These are phyloP conservation scores for Pleoardoris graminearum DNA, from an alignment of 2,329 filamentous ascomycete species.

Conservation along the genomic window DNA sequence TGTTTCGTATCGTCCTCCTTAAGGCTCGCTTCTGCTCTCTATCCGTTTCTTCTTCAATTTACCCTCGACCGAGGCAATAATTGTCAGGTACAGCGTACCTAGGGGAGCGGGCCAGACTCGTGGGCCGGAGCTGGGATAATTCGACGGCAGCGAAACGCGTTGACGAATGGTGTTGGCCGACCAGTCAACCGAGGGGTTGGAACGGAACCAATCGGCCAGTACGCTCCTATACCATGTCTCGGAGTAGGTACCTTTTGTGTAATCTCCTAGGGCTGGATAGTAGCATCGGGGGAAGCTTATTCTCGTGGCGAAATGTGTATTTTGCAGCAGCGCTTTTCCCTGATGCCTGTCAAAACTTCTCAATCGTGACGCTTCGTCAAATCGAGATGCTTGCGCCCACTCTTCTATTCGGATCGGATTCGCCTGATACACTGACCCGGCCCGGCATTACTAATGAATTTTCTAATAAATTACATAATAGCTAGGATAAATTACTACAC, in stretches of 20 bases:
- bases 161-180: constrained; percentile 29
- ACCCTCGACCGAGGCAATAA: constrained; percentile 21
- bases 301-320: constrained; percentile 4
- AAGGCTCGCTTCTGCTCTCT: constrained; percentile 20
- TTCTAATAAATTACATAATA: too few species aligned
- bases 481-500: too few species aligned
- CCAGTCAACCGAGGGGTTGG: constrained; percentile 34
- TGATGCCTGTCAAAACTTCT: too few species aligned
- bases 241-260: constrained; percentile 20
- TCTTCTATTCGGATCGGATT: too few species aligned
- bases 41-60: constrained; percentile 16
- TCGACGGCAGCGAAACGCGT: constrained; percentile 21
- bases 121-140: constrained; percentile 26
- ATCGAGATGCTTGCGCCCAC: too few species aligned
- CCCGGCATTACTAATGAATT: too few species aligned
- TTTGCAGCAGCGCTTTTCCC: too few species aligned
- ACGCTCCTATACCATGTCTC: constrained; percentile 19
- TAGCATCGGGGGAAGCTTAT: not conserved
- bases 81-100: constrained; percentile 20
- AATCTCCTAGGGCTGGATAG: not conserved
- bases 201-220: constrained; percentile 22
- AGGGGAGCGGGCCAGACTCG: constrained; percentile 14
- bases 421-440: too few species aligned
- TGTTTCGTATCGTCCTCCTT: constrained; percentile 18
- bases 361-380: too few species aligned